Evolutionary conservation across 2,329 filamentous ascomycete genomes (phyloP).

Genomic region (Exophiala lecanii-corni): DNA sequence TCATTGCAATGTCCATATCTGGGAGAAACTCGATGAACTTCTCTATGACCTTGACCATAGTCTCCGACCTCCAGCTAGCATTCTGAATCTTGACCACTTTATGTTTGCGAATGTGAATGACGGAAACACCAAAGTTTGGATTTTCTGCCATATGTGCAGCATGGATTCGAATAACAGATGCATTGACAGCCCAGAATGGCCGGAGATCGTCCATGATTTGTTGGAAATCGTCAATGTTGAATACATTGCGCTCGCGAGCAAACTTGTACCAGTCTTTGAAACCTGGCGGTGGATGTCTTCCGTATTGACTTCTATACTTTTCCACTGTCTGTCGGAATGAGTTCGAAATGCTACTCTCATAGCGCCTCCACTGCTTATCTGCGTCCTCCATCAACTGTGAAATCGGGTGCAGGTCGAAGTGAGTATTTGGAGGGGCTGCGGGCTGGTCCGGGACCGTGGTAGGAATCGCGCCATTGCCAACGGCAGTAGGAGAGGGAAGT

Average conservation of each 20-base stretch:
- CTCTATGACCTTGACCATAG: conserved; percentile 41
- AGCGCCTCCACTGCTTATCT: conserved; percentile 31
- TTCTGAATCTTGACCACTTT: conserved; percentile 35
- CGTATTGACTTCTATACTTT: conserved; percentile 36
- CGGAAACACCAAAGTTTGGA: conserved; percentile 28
- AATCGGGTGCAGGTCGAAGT: conserved; percentile 32
- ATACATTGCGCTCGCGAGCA: conserved; percentile 33
- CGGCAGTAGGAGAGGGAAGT: neutral
- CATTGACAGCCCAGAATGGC: conserved; percentile 36
- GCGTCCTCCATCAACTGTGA: conserved; percentile 33
- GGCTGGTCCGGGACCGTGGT: neutral
- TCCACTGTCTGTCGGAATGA: conserved; percentile 37
- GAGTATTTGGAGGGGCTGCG: conserved; percentile 9
- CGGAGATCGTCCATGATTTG: conserved; percentile 36
- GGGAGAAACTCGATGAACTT: conserved; percentile 54
- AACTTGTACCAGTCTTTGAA: conserved; percentile 39
- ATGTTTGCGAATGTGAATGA: conserved; percentile 33
- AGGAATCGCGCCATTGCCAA: neutral
- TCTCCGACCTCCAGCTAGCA: conserved; percentile 39
- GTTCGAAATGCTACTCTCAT: conserved; percentile 32
- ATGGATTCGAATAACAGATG: conserved; percentile 30
- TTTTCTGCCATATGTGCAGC: conserved; percentile 33
- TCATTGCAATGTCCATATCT: conserved; percentile 64
- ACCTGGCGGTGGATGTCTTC: conserved; percentile 38
- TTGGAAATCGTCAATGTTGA: conserved; percentile 38